These are phyloP conservation scores for Pseudofabraea citricarpa DNA, from an alignment of 2,329 filamentous ascomycete genomes.

Conservation along the genomic window DNA sequence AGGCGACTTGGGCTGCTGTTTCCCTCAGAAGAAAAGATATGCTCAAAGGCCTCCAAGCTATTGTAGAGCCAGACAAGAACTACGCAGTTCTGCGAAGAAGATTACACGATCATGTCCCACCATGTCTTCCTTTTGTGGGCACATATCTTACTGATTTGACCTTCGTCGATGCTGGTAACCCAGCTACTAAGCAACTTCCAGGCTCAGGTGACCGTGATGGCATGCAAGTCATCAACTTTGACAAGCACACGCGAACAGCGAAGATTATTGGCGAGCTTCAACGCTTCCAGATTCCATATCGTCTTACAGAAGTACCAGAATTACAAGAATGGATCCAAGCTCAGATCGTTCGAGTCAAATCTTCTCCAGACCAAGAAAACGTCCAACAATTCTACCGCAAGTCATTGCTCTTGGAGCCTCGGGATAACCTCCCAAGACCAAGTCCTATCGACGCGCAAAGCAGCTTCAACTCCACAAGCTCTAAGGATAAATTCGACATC, in stretches of 20 bases:
- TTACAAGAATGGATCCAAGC: constrained; percentile 89
- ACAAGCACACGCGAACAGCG: constrained; percentile 91
- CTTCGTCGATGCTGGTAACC: constrained; percentile 93
- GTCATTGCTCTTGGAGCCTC: constrained; percentile 61
- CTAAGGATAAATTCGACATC: constrained; percentile 48
- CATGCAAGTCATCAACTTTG: constrained; percentile 89
- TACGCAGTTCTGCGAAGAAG: constrained; percentile 80
- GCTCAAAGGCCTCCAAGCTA: constrained; percentile 72
- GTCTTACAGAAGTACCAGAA: constrained; percentile 75
- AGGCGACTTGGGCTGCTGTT: constrained; percentile 87
- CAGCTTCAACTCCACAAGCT: constrained; percentile 20
- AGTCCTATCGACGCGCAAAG: constrained; percentile 26
- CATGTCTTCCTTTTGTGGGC: constrained; percentile 91
- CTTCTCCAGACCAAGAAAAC: constrained; percentile 50
- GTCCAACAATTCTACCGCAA: constrained; percentile 64
- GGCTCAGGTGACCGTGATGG: constrained; percentile 51
- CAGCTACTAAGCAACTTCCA: constrained; percentile 72
- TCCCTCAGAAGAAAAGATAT: constrained; percentile 77
- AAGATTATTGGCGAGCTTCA: constrained; percentile 95
- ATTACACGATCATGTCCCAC: constrained; percentile 80
- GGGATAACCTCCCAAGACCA: constrained; percentile 29
- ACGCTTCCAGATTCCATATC: constrained; percentile 91
- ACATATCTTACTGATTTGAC: constrained; percentile 96
- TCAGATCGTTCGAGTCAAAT: constrained; percentile 67
- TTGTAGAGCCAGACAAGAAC: constrained; percentile 88